Evolutionary conservation across 1,284 basidiomycete species (phyloP), one percentile per base, ranked within the genome.

Genomic region (Serendipita sp.): DNA sequence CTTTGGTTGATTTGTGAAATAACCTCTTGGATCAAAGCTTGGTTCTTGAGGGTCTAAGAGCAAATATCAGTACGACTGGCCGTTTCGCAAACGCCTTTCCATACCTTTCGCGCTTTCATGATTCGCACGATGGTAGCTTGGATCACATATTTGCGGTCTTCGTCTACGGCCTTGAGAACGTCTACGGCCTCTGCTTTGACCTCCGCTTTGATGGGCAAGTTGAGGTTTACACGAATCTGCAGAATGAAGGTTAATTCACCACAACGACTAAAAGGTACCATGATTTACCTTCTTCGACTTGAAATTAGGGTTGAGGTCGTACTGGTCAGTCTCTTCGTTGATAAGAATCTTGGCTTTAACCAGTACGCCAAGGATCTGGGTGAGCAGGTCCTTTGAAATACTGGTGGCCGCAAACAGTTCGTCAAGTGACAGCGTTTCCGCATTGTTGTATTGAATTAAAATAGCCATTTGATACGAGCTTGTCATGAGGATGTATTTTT

Each of bases 91-190:
- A 26, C 12, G 17, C 35, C 47, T 60, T n/a, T 5, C 35, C 64
- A 55, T 63, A 76, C 75, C 74, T 79, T 95, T 64, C 95, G 83
- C 26, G 93, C 92, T 76, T 98, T 98, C 95, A 98, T 97, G 73
- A 98, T 91, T 63, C 91, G 87, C 61, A 99, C 95, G 70, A 99
- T 96, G 13, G 91, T 95, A 13, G 95, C 95, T 73, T 99, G 96
- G 65, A 98, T 93, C 64, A 96, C 85, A 71, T 96, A 90, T 78
- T 96, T 95, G 66, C 95, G 84, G 72, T 99, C 95, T 75, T 99
- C 95, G 68, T 99, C 95, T 6, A 99, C 94, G 30, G 88, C 89
- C 79, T 95, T 94, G 69, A 95, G 78, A 1, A 98, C 92, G 66
- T 98, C 93, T 4, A 81, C 82, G 5, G 87, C 83, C 74, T 99